phyloP scores from a whole-genome alignment of 345 rosid species.

The Gynandropsis gynandra region DNA sequence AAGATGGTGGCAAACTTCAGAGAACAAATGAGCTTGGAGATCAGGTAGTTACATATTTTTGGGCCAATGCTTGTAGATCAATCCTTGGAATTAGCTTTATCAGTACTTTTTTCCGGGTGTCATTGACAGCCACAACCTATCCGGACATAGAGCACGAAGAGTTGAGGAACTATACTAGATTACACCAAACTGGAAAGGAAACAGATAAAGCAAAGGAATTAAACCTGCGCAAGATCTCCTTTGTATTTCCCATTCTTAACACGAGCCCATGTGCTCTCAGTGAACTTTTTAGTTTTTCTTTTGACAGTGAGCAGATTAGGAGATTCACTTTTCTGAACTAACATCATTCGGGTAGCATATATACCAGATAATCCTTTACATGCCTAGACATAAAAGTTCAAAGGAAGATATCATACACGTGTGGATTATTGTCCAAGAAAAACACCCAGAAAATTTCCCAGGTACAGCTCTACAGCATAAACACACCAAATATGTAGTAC shows the following conservation, averaged over 20 bases:
- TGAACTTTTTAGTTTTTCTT: conserved; percentile 38
- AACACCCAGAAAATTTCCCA: conserved; percentile 8
- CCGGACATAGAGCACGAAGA: conserved; percentile 22
- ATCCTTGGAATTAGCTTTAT: conserved; percentile 91
- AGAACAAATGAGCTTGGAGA: conserved; percentile 7
- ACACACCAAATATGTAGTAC: conserved; percentile 30
- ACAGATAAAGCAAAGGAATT: not conserved
- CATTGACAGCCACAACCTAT: conserved; percentile 77
- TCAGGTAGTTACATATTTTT: conserved; percentile 53
- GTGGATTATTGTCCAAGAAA: conserved; percentile 10
- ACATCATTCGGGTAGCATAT: conserved; percentile 50
- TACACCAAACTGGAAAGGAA: conserved; percentile 6
- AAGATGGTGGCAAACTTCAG: not conserved
- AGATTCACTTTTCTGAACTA: conserved; percentile 59
- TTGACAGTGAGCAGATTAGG: conserved; percentile 52
- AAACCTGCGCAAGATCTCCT: conserved; percentile 90
- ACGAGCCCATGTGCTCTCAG: conserved; percentile 80
- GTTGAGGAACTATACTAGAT: conserved; percentile 14
- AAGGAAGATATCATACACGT: conserved; percentile 6
- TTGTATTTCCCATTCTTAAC: conserved; percentile 86
- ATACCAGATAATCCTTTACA: conserved; percentile 62
- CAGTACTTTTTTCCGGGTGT: conserved; percentile 52
- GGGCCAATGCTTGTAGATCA: conserved; percentile 68
- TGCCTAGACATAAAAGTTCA: conserved; percentile 42
- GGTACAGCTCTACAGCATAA: not conserved